Percentiles rank a stretch among this genome's conserved stretches.
Evolutionary conservation across 805 yeast species (phyloP).

Genomic region (Starmerella geochares): DNA sequence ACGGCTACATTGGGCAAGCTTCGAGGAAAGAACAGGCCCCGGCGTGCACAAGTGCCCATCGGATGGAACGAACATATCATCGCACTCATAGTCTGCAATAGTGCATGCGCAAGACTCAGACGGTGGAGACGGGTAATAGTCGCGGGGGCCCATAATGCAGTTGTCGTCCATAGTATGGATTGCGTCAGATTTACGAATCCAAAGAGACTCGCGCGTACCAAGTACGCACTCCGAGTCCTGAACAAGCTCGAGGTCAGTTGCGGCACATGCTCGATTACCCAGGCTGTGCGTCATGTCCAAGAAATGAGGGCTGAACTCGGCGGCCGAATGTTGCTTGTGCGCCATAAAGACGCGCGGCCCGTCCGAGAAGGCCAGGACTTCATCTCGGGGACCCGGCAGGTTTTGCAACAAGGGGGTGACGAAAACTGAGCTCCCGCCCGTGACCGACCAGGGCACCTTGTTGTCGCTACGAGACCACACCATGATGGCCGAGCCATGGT

Average conservation of each 20-base stretch:
- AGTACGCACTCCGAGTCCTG: background rate
- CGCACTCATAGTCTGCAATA: conserved; percentile 4
- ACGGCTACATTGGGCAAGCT: background rate
- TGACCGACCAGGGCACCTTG: background rate
- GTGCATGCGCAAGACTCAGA: background rate
- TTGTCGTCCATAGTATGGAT: background rate
- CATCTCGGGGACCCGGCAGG: background rate
- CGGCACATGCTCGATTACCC: background rate
- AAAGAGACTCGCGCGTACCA: background rate
- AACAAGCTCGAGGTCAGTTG: background rate
- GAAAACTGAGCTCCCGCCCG: background rate
- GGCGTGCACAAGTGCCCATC: conserved; percentile 1
- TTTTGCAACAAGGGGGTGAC: background rate
- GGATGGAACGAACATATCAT: conserved; percentile 1
- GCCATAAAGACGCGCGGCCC: background rate
- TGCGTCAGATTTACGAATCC: background rate
- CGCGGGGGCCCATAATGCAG: background rate
- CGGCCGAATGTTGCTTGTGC: background rate
- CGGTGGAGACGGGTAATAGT: background rate
- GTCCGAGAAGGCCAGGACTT: background rate
- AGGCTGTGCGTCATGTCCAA: background rate
- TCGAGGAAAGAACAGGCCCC: background rate
- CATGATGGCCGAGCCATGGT: conserved; percentile 1
- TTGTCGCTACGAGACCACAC: background rate
- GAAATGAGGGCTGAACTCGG: background rate